phyloP scores from a whole-genome alignment of 177 flowering plant genomes.

The Telopea speciosissima region DNA sequence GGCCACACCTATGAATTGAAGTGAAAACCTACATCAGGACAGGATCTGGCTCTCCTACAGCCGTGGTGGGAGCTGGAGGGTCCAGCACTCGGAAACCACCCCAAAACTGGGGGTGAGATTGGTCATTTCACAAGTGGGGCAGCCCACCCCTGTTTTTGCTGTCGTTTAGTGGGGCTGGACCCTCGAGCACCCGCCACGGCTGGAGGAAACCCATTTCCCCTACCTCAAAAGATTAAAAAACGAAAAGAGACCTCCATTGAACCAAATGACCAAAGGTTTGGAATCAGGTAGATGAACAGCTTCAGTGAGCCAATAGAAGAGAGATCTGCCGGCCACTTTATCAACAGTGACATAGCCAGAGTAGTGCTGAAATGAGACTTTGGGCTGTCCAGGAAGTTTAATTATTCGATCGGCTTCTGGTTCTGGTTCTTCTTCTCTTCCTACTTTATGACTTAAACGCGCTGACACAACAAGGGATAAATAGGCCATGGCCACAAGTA shows the following conservation, averaged over 20 bases:
- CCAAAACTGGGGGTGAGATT: too few relatives aligned
- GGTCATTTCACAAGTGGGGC: too few relatives aligned
- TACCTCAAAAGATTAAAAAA: too few relatives aligned
- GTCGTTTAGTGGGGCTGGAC: too few relatives aligned
- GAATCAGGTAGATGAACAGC: constrained; percentile 40
- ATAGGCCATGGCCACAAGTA: constrained; percentile 13
- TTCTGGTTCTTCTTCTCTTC: constrained; percentile 34
- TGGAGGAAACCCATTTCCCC: too few relatives aligned
- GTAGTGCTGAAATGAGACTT: constrained; percentile 65
- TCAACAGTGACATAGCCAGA: constrained; percentile 90
- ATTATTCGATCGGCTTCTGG: constrained; percentile 46
- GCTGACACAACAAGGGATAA: constrained; percentile 7
- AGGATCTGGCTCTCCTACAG: too few relatives aligned
- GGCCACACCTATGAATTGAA: too few relatives aligned
- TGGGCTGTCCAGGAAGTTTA: constrained; percentile 77
- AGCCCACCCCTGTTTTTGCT: too few relatives aligned
- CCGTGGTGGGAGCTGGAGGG: too few relatives aligned
- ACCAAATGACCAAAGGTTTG: constrained; percentile 88
- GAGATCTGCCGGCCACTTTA: constrained; percentile 53
- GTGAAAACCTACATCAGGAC: too few relatives aligned
- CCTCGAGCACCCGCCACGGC: too few relatives aligned
- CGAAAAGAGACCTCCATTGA: constrained; percentile 99
- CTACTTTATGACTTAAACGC: not conserved
- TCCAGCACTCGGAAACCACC: too few relatives aligned
- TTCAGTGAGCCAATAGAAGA: constrained; percentile 90